phyloP scores from a whole-genome alignment of 371 early-diverging fungal species.

The Syncephalastrum contaminatum region DNA sequence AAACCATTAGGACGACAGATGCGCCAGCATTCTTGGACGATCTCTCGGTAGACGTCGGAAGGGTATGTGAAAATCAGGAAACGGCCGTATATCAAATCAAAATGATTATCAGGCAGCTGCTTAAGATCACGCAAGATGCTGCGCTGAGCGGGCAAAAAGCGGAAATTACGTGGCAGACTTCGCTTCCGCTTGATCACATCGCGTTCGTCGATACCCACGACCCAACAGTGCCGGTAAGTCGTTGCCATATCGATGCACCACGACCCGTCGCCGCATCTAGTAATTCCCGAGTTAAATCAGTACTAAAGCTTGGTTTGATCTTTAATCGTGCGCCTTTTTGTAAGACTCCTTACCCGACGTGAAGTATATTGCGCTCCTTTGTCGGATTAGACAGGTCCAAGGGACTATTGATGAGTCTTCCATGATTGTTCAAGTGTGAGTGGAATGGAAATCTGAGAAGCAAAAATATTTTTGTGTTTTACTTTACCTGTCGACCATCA shows the following conservation, averaged over 20 bases:
- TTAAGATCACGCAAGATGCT: conserved; percentile 28
- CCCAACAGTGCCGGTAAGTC: conserved; percentile 15
- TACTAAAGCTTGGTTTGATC: not conserved
- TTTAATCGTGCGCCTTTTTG: not conserved
- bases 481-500: conserved; percentile 22
- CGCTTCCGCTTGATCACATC: conserved; percentile 6
- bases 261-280: conserved; percentile 18
- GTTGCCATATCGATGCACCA: conserved; percentile 20
- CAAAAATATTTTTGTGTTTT: too few relatives aligned
- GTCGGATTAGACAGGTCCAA: conserved; percentile 8
- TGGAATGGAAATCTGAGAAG: too few relatives aligned
- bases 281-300: not conserved
- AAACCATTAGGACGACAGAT: conserved; percentile 31
- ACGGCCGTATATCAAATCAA: conserved; percentile 39
- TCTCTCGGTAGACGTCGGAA: conserved; percentile 23
- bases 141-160: conserved; percentile 20
- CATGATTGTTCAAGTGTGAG: not conserved
- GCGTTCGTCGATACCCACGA: conserved; percentile 17
- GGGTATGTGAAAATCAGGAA: conserved; percentile 25
- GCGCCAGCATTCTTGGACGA: conserved; percentile 35
- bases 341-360: conserved; percentile 14
- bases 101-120: conserved; percentile 26
- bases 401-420: conserved; percentile 8
- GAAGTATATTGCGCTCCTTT: conserved; percentile 11
- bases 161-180: conserved; percentile 21